Evolutionary conservation across 805 yeast species (phyloP).

Genomic region (Lachancea thermotolerans): DNA sequence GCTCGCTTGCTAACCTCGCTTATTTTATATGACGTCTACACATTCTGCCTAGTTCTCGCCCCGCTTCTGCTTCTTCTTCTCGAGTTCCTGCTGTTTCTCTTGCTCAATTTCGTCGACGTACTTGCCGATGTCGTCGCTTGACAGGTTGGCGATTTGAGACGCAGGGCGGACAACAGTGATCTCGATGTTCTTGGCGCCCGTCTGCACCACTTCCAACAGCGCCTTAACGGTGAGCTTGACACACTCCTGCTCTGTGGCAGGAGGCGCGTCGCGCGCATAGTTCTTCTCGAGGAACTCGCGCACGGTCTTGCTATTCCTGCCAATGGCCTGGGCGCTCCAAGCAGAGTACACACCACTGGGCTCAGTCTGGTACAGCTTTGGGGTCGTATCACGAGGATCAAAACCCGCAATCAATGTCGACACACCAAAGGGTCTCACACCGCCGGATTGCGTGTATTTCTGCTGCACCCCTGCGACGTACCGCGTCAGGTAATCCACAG

Average conservation of each 20-base stretch:
- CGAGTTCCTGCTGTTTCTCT: constrained; percentile 74
- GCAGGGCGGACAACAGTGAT: constrained; percentile 78
- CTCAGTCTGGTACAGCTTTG: constrained; percentile 88
- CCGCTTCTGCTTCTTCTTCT: constrained; percentile 34
- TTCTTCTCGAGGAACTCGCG: constrained; percentile 92
- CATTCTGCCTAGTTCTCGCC: constrained; percentile 4
- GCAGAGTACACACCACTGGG: constrained; percentile 96
- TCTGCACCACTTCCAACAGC: constrained; percentile 91
- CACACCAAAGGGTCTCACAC: constrained; percentile 96
- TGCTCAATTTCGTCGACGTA: constrained; percentile 78
- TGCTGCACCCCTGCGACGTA: constrained; percentile 98
- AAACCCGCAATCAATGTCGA: constrained; percentile 94
- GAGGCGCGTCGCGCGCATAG: constrained; percentile 53
- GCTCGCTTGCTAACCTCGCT: too few relatives aligned
- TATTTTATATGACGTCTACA: not conserved
- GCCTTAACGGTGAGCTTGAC: constrained; percentile 78
- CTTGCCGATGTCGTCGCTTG: constrained; percentile 64
- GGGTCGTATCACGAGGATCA: constrained; percentile 67
- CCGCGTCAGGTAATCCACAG: constrained; percentile 85
- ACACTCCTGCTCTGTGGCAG: constrained; percentile 54
- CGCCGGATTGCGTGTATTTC: constrained; percentile 94
- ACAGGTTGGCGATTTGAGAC: constrained; percentile 48
- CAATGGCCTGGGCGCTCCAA: constrained; percentile 97
- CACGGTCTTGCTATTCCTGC: constrained; percentile 90
- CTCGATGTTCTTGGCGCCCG: constrained; percentile 95